Conservation (phyloP, 495 filamentous ascomycete species). For the Cetradonia linearis region DNA sequence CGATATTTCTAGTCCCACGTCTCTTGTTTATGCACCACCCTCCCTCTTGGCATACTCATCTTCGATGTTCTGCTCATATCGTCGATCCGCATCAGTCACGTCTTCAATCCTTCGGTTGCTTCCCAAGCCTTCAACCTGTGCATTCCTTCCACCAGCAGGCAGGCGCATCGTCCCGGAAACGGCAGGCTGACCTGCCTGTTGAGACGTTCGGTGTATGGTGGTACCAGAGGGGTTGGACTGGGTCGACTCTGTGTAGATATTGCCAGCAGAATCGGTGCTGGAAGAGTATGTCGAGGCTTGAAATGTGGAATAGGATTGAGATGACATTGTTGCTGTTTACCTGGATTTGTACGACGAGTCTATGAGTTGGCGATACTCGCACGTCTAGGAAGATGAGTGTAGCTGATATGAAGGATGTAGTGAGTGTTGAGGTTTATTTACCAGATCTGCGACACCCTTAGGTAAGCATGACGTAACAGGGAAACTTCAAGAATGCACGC, state of each 20-base stretch:
- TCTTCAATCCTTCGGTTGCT: slow-evolving; percentile 16
- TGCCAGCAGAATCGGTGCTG: slow-evolving; percentile 19
- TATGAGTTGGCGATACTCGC: neutral
- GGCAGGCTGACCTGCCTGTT: slow-evolving; percentile 21
- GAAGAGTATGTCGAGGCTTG: slow-evolving; percentile 21
- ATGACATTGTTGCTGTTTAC: slow-evolving; percentile 12
- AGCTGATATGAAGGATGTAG: neutral
- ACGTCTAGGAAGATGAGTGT: neutral
- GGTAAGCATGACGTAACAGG: slow-evolving; percentile 21
- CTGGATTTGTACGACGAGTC: neutral
- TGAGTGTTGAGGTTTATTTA: neutral
- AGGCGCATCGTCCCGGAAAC: slow-evolving; percentile 18
- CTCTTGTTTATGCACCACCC: slow-evolving; percentile 28
- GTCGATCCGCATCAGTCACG: slow-evolving; percentile 19
- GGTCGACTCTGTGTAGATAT: slow-evolving; percentile 18
- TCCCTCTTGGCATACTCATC: slow-evolving; percentile 35
- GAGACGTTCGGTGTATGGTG: slow-evolving; percentile 20
- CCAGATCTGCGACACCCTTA: neutral
- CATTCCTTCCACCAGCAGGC: slow-evolving; percentile 13
- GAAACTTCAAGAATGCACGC: slow-evolving; percentile 8
- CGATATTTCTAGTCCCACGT: neutral
- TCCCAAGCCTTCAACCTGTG: slow-evolving; percentile 11
- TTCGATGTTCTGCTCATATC: slow-evolving; percentile 28
- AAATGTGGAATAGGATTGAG: slow-evolving; percentile 19
- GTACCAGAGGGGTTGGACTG: slow-evolving; percentile 21